phyloP scores from a whole-genome alignment of 2,329 filamentous ascomycete species.

The Epichloe baconii region DNA sequence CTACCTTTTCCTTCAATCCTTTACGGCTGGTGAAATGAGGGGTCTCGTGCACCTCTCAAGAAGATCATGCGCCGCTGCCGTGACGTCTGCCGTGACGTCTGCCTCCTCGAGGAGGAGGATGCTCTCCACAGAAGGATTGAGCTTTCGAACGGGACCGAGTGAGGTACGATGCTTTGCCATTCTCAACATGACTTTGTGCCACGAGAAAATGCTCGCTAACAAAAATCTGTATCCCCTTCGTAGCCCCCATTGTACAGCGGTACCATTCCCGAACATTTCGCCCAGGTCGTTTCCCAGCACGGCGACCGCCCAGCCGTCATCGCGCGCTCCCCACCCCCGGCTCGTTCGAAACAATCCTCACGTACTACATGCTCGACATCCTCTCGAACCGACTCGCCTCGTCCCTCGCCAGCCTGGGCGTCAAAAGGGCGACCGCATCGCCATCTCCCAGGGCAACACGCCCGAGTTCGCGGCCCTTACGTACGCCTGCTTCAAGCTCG shows the following conservation, averaged over 20 bases:
- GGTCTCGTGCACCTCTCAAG: no score
- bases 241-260: slow-evolving; percentile 53
- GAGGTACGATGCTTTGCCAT: slow-evolving; percentile 11
- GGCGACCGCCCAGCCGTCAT: slow-evolving; percentile 52
- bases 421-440: slow-evolving; percentile 76
- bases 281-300: slow-evolving; percentile 45
- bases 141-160: slow-evolving; percentile 17
- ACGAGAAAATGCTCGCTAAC: background rate
- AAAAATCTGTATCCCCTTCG: background rate
- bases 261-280: slow-evolving; percentile 63
- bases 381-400: slow-evolving; percentile 64
- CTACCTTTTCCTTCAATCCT: no score
- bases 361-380: slow-evolving; percentile 62
- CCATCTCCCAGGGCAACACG: slow-evolving; percentile 75
- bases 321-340: slow-evolving; percentile 32
- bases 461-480: slow-evolving; percentile 73
- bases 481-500: slow-evolving; percentile 87
- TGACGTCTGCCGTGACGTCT: background rate
- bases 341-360: slow-evolving; percentile 45
- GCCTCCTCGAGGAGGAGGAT: background rate
- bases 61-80: no score
- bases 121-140: slow-evolving; percentile 10
- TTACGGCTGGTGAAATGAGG: no score
- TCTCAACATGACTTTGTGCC: background rate
- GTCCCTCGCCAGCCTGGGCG: slow-evolving; percentile 56